phyloP scores from a whole-genome alignment of 129 eudicot species.

The Flaveria ramosissima region DNA sequence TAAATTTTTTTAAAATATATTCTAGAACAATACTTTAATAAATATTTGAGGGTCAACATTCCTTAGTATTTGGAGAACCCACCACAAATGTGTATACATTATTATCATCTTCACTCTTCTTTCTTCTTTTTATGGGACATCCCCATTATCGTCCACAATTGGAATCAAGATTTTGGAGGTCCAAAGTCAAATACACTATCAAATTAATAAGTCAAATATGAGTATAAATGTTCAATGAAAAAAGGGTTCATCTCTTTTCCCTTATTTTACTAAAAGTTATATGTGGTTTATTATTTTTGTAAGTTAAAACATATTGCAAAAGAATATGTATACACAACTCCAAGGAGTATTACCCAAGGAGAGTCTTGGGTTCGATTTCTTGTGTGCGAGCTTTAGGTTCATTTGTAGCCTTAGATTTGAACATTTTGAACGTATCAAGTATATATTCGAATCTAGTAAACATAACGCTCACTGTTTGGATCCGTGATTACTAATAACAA shows the following conservation, averaged over 20 bases:
- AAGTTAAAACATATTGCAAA: background rate
- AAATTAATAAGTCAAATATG: slow-evolving; percentile 29
- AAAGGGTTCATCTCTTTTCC: slow-evolving; percentile 3
- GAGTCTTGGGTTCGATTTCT: background rate
- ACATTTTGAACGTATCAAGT: background rate
- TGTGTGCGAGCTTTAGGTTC: background rate
- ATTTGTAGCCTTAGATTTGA: background rate
- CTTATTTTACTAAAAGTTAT: slow-evolving; percentile 1
- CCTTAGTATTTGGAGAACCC: slow-evolving; percentile 46
- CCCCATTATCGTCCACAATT: slow-evolving; percentile 46
- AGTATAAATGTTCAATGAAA: slow-evolving; percentile 10
- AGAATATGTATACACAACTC: background rate
- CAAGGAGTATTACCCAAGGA: background rate
- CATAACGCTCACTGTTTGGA: background rate
- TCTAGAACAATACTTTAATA: background rate
- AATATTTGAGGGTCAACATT: slow-evolving; percentile 27
- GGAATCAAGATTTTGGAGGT: slow-evolving; percentile 36
- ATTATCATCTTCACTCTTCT: slow-evolving; percentile 34
- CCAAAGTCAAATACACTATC: slow-evolving; percentile 36
- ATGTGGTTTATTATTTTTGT: background rate
- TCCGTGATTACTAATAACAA: background rate
- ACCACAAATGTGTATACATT: slow-evolving; percentile 42
- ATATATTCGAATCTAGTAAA: background rate
- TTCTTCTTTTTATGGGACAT: slow-evolving; percentile 43
- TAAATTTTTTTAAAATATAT: background rate